A percentile compares a stretch with the other conserved stretches of the same genome.
Conservation (phyloP, 2,329 filamentous ascomycete genomes). For the Decorospora gaudefroyi region DNA sequence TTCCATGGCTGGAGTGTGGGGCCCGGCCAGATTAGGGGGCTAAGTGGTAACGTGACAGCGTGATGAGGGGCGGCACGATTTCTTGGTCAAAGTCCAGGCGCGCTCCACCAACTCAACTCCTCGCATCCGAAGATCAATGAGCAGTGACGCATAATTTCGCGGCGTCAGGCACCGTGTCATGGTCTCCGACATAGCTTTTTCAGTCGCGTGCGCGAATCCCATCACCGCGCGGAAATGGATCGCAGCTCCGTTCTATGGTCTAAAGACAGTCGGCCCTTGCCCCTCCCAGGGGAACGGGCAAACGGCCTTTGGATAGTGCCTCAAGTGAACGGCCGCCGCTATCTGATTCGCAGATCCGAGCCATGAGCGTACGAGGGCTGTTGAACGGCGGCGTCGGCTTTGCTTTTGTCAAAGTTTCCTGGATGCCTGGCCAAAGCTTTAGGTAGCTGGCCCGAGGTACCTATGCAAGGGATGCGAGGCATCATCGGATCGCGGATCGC, state of each 20-base stretch:
- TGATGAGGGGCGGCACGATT: conserved; percentile 14
- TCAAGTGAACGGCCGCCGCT: conserved; percentile 16
- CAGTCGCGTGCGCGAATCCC: conserved; percentile 14
- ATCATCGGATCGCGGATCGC: conserved; percentile 16
- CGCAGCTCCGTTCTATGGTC: conserved; percentile 12
- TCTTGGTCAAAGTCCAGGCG: conserved; percentile 10
- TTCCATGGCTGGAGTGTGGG: conserved; percentile 2
- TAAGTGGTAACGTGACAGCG: conserved; percentile 23
- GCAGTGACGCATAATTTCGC: conserved; percentile 21
- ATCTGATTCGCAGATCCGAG: conserved; percentile 33
- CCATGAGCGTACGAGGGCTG: conserved; percentile 35
- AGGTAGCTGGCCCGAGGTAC: conserved; percentile 20
- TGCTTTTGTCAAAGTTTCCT: conserved; percentile 29
- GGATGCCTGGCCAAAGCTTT: conserved; percentile 37
- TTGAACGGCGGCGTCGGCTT: conserved; percentile 33
- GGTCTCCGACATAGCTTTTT: conserved; percentile 8
- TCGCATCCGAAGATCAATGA: conserved; percentile 12
- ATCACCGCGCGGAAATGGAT: conserved; percentile 25
- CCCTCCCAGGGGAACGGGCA: conserved; percentile 37
- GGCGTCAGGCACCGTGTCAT: conserved; percentile 16
- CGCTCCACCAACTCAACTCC: conserved; percentile 8
- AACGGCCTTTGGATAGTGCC: conserved; percentile 25
- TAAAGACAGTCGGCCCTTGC: conserved; percentile 25
- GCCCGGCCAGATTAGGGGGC: conserved; percentile 4
- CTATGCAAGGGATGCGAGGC: conserved; percentile 27